Percentiles rank a stretch among this genome's conserved stretches.
phyloP scores from a whole-genome alignment of 352 stramenopile species.

The Phytophthora boehmeriae region DNA sequence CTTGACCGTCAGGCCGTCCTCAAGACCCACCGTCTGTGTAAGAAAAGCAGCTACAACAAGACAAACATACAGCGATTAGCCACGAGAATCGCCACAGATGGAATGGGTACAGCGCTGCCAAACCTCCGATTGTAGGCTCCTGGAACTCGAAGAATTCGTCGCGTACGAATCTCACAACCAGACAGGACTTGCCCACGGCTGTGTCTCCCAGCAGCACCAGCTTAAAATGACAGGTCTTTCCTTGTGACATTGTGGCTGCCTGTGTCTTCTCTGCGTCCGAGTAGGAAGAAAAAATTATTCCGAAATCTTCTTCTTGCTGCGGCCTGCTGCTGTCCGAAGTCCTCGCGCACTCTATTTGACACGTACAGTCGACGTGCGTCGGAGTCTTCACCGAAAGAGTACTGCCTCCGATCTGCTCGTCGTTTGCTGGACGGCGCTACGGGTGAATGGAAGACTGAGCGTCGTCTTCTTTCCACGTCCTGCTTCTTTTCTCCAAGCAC shows the following conservation, averaged over 20 bases:
- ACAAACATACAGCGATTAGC: conserved; percentile 1
- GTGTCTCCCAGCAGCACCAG: conserved; percentile 99
- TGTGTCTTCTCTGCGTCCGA: conserved; percentile 17
- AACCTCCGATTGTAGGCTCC: conserved; percentile 96
- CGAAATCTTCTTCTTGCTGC: conserved; percentile 6
- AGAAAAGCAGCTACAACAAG: conserved; percentile 92
- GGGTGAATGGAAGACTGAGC: conserved; percentile 16
- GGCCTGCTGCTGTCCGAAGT: conserved; percentile 5
- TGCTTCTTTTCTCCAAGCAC: conserved; percentile 37
- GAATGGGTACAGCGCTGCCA: neutral
- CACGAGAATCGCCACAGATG: conserved; percentile 2
- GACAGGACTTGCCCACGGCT: conserved; percentile 99
- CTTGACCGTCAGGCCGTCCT: conserved; percentile 98
- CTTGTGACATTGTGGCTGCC: conserved; percentile 69
- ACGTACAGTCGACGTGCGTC: conserved; percentile 6
- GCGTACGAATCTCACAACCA: conserved; percentile 99
- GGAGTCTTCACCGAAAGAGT: conserved; percentile 1
- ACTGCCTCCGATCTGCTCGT: conserved; percentile 5
- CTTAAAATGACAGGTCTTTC: conserved; percentile 97
- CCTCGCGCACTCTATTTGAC: neutral
- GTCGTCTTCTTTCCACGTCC: conserved; percentile 30
- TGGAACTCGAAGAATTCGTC: conserved; percentile 99
- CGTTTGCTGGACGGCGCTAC: conserved; percentile 3
- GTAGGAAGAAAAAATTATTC: conserved; percentile 9
- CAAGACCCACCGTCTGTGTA: conserved; percentile 98